Evolutionary conservation across 2,329 filamentous ascomycete species (phyloP).

Genomic region (Epicoccum sorghinum): DNA sequence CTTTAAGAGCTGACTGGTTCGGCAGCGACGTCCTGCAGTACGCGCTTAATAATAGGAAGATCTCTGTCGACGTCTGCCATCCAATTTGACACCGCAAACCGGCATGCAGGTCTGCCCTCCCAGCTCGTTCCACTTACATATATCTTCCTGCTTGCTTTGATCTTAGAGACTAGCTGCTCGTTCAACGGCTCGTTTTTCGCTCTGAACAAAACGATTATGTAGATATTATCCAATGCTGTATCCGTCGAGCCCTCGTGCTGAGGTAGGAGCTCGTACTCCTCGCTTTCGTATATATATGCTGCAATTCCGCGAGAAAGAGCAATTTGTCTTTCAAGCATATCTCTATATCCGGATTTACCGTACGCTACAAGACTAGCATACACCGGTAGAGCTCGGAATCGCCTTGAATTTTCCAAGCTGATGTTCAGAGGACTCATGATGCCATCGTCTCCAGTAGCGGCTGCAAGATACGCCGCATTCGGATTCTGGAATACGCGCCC

Average conservation of each 20-base stretch:
- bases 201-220: constrained; percentile 78
- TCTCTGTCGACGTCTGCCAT: constrained; percentile 73
- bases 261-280: constrained; percentile 71
- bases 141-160: constrained; percentile 76
- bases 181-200: constrained; percentile 72
- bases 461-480: constrained; percentile 79
- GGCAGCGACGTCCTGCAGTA: constrained; percentile 58
- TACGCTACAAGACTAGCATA: constrained; percentile 81
- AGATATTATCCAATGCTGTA: constrained; percentile 60
- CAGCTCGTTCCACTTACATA: constrained; percentile 85
- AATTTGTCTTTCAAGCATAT: constrained; percentile 76
- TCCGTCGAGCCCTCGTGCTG: constrained; percentile 42
- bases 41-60: constrained; percentile 65
- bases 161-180: constrained; percentile 66
- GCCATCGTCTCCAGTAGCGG: constrained; percentile 42
- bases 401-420: constrained; percentile 87
- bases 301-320: constrained; percentile 72
- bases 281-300: constrained; percentile 64
- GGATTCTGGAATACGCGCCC: constrained; percentile 76
- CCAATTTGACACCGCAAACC: constrained; percentile 90
- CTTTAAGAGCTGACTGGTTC: background rate
- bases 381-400: constrained; percentile 88
- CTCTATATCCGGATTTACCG: constrained; percentile 70
- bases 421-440: constrained; percentile 86
- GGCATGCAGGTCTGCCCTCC: constrained; percentile 73